Conservation (phyloP, 2,329 filamentous ascomycete genomes). For the Aspergillus brunneoviolaceus region DNA sequence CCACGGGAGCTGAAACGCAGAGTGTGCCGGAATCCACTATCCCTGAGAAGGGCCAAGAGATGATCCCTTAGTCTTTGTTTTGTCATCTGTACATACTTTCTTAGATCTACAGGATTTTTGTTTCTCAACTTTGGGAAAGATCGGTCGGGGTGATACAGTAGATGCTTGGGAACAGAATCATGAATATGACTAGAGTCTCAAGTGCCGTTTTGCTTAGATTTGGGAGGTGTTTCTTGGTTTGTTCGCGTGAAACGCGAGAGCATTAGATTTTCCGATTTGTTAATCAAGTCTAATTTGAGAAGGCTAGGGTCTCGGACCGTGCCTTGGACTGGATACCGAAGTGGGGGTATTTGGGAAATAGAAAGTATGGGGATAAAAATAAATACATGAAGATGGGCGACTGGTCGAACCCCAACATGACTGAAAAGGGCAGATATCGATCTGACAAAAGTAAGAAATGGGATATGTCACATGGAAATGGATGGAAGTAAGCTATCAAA, state of each 20-base stretch:
- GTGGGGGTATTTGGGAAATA: background rate
- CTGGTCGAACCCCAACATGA: background rate
- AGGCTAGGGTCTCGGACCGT: background rate
- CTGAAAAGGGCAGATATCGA: background rate
- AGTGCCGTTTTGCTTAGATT: background rate
- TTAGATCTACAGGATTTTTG: background rate
- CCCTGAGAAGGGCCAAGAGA: slow-evolving; percentile 16
- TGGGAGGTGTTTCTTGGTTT: background rate
- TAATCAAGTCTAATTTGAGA: background rate
- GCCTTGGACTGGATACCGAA: background rate
- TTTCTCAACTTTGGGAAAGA: background rate
- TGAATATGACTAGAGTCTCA: background rate
- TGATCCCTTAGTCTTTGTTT: background rate
- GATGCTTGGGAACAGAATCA: background rate
- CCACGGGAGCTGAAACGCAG: slow-evolving; percentile 30
- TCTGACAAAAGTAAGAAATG: too few species aligned
- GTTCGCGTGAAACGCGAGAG: background rate
- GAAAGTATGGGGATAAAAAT: background rate
- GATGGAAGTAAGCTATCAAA: background rate
- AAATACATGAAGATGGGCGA: background rate
- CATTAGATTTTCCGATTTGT: background rate
- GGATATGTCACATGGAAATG: background rate
- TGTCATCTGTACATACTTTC: background rate
- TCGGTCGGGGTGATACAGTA: background rate
- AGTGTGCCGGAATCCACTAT: slow-evolving; percentile 16